Base-by-base conservation (phyloP, 192 early-diverging fungal species). In the Coemansia sp. region DNA sequence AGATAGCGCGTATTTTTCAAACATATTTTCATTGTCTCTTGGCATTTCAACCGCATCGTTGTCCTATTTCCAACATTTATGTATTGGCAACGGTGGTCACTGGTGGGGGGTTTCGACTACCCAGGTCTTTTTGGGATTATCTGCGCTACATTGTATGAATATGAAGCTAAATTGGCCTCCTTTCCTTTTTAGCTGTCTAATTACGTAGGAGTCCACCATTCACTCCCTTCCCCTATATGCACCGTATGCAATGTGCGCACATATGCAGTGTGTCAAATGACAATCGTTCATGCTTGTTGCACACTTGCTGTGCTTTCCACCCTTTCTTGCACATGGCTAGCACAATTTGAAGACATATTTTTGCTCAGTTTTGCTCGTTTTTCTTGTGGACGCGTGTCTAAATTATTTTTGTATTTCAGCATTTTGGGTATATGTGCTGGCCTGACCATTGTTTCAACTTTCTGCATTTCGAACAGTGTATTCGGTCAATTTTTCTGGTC, bases 261-360 rank as follows among this genome's bases (percentile, higher is more conserved):
- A 27, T 7, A 31, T 31, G 54, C 54, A 56, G 8, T n/a, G 16
- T n/a, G 31, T 56, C 54, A 56, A 56, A 19, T 56, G 54, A 56
- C 29, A 25, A 27, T 26, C 17, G 25, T 12, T 56, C 31, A 35
- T 27, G 14, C 19, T 53, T 56, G 6, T 16, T 27, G 14, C 23
- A 21, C 27, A 16, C 22, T 23, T 27, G 41, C 41, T 45, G 11
- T n/a, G 6, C 8, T 14, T 54, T 54, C 26, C 52, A 25, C 52
- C 26, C 27, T 27, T 54, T 27, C 25, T 56, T 29, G 54, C 54
- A 56, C 54, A 56, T 56, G 54, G 54, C 16, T 7, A 35, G 6
- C 43, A 8, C 48, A 21, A 19, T 49, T 49, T 21, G 48, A 49
- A 21, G n/a, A 17, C 48, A 49, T 7, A 9, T n/a, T 45, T 6